Conservation (phyloP, 2,329 filamentous ascomycete genomes). For the Huntiella bhutanensis region DNA sequence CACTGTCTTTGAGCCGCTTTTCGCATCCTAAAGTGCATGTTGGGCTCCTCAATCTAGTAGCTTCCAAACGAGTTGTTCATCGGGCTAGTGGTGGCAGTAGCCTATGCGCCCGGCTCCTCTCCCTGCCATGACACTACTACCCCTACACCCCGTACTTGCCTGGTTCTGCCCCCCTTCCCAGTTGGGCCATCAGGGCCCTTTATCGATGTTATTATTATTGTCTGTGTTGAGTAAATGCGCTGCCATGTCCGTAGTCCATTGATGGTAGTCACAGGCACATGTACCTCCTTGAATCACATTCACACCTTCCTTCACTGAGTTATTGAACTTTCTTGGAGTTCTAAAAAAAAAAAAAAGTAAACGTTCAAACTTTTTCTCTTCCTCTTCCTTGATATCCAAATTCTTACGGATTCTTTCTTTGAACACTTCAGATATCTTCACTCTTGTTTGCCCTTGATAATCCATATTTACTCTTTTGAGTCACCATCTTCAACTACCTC, state of each 20-base stretch:
- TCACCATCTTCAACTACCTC: neutral
- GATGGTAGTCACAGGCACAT: constrained; percentile 1
- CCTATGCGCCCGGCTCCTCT: neutral
- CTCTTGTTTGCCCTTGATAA: neutral
- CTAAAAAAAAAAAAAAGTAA: constrained; percentile 5
- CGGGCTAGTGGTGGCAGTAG: constrained; percentile 7
- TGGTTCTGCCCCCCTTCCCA: constrained; percentile 4
- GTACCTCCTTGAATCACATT: constrained; percentile 2
- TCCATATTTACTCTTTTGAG: neutral
- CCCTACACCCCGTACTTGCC: constrained; percentile 2
- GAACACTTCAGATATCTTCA: neutral
- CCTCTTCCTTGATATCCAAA: neutral
- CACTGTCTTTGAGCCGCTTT: too few species aligned
- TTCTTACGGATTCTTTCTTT: neutral
- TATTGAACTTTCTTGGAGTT: neutral
- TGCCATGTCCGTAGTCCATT: neutral
- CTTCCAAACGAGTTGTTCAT: neutral
- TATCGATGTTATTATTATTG: constrained; percentile 4
- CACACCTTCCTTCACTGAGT: too few species aligned
- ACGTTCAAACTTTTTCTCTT: constrained; percentile 1
- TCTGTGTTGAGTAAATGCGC: constrained; percentile 1
- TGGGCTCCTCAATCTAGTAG: neutral
- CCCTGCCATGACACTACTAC: neutral
- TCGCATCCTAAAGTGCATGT: neutral
- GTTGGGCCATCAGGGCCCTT: constrained; percentile 3